Evolutionary conservation across 768 basidiomycete species (phyloP).

Genomic region (Grammothele lineata): DNA sequence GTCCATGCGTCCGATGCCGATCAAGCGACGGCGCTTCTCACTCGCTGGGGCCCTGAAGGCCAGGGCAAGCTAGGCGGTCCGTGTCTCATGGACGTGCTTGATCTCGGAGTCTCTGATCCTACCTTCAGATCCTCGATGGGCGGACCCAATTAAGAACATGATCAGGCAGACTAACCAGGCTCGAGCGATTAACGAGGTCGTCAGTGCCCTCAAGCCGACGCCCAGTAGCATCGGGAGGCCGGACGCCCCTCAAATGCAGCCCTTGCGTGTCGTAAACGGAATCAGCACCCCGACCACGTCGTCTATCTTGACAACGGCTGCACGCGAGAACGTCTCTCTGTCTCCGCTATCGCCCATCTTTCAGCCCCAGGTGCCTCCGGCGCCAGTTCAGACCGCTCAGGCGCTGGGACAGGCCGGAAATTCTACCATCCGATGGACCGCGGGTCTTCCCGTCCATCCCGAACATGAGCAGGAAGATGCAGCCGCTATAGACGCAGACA

Average conservation of each 20-base stretch:
- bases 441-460: slow-evolving; percentile 59
- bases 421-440: slow-evolving; percentile 58
- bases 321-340: slow-evolving; percentile 60
- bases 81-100: not conserved
- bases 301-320: slow-evolving; percentile 65
- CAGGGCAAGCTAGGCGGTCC: slow-evolving; percentile 84
- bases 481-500: slow-evolving; percentile 26
- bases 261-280: slow-evolving; percentile 78
- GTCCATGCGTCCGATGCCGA: slow-evolving; percentile 90
- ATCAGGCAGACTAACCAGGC: slow-evolving; percentile 65
- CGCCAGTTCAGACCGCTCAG: slow-evolving; percentile 32
- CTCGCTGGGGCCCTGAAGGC: slow-evolving; percentile 86
- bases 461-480: slow-evolving; percentile 61
- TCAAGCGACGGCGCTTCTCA: slow-evolving; percentile 82
- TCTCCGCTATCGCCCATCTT: slow-evolving; percentile 29
- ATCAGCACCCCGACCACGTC: slow-evolving; percentile 67
- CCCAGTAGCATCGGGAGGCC: slow-evolving; percentile 36
- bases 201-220: slow-evolving; percentile 63
- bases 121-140: slow-evolving; percentile 78
- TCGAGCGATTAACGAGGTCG: slow-evolving; percentile 72
- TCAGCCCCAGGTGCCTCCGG: slow-evolving; percentile 29
- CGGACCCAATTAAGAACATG: slow-evolving; percentile 78
- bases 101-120: slow-evolving; percentile 11
- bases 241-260: slow-evolving; percentile 38
- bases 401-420: slow-evolving; percentile 46